These are phyloP conservation scores for Zostera marina DNA, from an alignment of 116 monocot species.

Conservation along the genomic window DNA sequence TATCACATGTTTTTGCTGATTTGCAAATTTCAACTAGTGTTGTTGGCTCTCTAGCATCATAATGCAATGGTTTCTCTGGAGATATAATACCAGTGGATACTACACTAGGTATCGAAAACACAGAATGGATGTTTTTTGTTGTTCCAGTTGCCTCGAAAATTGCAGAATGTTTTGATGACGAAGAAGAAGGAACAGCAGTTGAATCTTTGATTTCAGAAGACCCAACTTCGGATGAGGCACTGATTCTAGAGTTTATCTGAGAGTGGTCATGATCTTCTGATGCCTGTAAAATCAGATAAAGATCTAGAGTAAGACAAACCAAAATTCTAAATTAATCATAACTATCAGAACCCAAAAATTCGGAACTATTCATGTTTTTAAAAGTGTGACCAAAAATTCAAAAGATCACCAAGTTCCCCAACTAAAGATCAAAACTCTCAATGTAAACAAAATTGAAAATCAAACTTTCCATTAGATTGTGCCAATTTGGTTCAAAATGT, in stretches of 20 bases:
- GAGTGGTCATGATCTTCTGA: not conserved
- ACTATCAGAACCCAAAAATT: too few species aligned
- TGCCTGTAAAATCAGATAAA: too few species aligned
- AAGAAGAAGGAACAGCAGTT: constrained; percentile 2
- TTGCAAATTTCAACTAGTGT: constrained; percentile 1
- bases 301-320: too few species aligned
- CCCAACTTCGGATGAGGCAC: not conserved
- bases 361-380: too few species aligned
- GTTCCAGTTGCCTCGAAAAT: constrained; percentile 4
- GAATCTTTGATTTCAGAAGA: constrained; percentile 5
- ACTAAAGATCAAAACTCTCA: too few species aligned
- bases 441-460: too few species aligned
- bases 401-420: too few species aligned
- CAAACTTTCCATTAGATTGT: too few species aligned
- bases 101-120: not conserved
- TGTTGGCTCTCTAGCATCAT: not conserved
- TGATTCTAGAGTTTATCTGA: not conserved
- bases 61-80: not conserved
- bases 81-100: too few species aligned
- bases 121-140: not conserved
- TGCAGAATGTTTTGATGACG: constrained; percentile 1
- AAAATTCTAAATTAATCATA: too few species aligned
- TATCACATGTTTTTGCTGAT: not conserved
- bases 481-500: too few species aligned
- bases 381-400: too few species aligned